Evolutionary conservation across 768 basidiomycete species (phyloP).

Genomic region (Russula vinacea): DNA sequence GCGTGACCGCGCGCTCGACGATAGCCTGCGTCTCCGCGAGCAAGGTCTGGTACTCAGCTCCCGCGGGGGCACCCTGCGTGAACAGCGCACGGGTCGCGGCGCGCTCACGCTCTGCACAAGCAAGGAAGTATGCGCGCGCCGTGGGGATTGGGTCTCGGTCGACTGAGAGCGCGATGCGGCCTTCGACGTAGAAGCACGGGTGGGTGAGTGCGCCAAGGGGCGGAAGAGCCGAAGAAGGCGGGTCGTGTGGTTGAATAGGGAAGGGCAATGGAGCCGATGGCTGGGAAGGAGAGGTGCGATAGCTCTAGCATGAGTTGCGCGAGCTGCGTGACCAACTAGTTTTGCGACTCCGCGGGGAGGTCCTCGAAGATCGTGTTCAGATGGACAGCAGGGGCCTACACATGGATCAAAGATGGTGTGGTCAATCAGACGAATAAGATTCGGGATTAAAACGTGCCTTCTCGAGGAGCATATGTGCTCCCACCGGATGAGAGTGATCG

Average conservation of each 20-base stretch:
- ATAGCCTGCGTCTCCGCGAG: slow-evolving; percentile 34
- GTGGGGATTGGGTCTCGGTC: slow-evolving; percentile 37
- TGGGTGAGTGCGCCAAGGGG: slow-evolving; percentile 29
- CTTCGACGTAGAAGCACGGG: slow-evolving; percentile 36
- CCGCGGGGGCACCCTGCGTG: slow-evolving; percentile 35
- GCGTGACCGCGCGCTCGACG: slow-evolving; percentile 36
- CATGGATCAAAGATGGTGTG: not conserved
- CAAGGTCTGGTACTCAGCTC: slow-evolving; percentile 34
- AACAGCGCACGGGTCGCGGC: slow-evolving; percentile 36
- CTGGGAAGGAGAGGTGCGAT: slow-evolving; percentile 32
- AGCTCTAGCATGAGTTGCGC: slow-evolving; percentile 36
- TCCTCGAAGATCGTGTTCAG: slow-evolving; percentile 33
- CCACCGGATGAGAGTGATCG: slow-evolving; percentile 26
- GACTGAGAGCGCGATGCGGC: slow-evolving; percentile 34
- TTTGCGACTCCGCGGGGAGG: slow-evolving; percentile 33
- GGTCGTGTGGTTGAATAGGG: not conserved
- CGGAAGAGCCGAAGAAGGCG: slow-evolving; percentile 4
- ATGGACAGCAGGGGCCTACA: slow-evolving; percentile 33
- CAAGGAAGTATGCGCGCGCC: slow-evolving; percentile 36
- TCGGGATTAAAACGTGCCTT: slow-evolving; percentile 29
- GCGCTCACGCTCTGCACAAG: slow-evolving; percentile 39
- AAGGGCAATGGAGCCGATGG: slow-evolving; percentile 35
- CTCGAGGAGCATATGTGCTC: slow-evolving; percentile 32
- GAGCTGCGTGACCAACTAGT: slow-evolving; percentile 33
- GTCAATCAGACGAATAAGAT: not conserved